A percentile compares a stretch with the other conserved stretches of the same genome.
These are phyloP conservation scores for Medicago arabica DNA, from an alignment of 306 rosid genomes.

Conservation along the genomic window DNA sequence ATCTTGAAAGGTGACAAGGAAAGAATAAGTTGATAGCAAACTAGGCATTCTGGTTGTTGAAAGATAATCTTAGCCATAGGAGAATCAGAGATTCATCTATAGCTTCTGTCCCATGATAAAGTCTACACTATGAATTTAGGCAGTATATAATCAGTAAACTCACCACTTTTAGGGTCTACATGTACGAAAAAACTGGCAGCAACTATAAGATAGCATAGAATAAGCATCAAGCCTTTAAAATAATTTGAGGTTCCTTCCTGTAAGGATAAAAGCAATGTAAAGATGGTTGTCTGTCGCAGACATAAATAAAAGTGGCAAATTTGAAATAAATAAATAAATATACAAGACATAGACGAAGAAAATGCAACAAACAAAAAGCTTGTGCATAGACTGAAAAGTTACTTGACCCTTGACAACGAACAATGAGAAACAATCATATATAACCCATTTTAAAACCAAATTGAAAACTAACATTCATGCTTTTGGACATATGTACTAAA, in stretches of 20 bases:
- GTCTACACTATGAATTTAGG: constrained; percentile 16
- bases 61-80: constrained; percentile 16
- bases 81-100: constrained; percentile 9
- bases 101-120: constrained; percentile 32
- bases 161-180: constrained; percentile 81
- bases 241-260: constrained; percentile 95
- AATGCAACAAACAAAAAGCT: constrained; percentile 11
- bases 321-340: background rate
- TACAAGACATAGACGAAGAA: background rate
- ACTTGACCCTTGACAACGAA: constrained; percentile 18
- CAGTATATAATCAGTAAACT: constrained; percentile 48
- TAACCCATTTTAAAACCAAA: background rate
- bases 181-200: constrained; percentile 95
- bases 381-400: background rate
- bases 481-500: background rate
- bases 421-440: background rate
- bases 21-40: constrained; percentile 8
- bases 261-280: constrained; percentile 38
- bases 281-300: background rate
- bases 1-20: constrained; percentile 15
- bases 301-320: background rate
- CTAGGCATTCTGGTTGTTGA: constrained; percentile 21
- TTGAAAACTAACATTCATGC: background rate
- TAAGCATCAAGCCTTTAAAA: constrained; percentile 94
- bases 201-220: constrained; percentile 90